Base-by-base conservation (phyloP, 1,284 basidiomycete species). In the Phaffia rhodozyma region DNA sequence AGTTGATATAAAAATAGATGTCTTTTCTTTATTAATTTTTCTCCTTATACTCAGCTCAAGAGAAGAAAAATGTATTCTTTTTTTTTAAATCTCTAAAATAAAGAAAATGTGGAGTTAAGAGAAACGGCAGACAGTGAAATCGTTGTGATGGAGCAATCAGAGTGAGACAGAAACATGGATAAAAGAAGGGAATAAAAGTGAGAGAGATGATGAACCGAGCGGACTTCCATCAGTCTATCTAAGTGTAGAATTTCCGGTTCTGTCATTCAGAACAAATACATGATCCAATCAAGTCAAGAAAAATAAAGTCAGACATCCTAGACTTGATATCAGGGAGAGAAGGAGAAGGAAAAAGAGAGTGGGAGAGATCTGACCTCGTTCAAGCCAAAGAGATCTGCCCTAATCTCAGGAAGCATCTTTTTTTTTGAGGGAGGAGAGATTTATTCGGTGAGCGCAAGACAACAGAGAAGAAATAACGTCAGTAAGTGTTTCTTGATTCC, bases 141-240 rank as follows among this genome's bases (percentile, higher is more conserved):
- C 68, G 66, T 51, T 68, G 67, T 20, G 48, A 47, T 29, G 38
- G 32, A 48, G 43, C 21, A 30, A 48, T 16, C 21, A 38, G 49
- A 38, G 34, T 18, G 38, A 47, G 16, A 47, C 21, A 53, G 61
- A 64, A 68, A 66, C 3, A 23, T 5, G 5, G 25, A 32, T 51
- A 6, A 49, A 21, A 59, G 47, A 32, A 20, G 29, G 6, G 47
- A 59, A 27, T 5, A 32, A 27, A 34, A 5, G 6, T 55, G 25
- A 55, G 27, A 91, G 76, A 78, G 92, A 5, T 90, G 82, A 71
- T 89, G 25, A 16, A 38, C 25, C 25, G 29, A 29, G 29, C n/a
- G 55, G 13, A 27, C 47, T 18, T 23, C 20, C 58, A n/a, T 52
- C 25, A 56, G 11, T 23, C n/a, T 60, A n/a, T 30, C 47, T 18